Conservation (phyloP, 768 basidiomycete species). For the Boletus sp. region DNA sequence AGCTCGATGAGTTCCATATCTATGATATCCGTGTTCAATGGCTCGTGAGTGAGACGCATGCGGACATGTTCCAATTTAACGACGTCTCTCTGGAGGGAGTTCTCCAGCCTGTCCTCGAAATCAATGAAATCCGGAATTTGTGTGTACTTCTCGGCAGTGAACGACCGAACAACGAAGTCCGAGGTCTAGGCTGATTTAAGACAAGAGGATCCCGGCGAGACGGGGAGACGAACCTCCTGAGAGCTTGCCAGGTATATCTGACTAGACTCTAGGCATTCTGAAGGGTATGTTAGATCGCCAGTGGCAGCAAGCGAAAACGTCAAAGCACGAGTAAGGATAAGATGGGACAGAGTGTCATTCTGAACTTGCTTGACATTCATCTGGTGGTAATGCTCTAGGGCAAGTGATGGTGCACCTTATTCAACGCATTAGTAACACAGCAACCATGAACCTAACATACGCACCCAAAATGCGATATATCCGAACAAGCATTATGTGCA, state of each 20-base stretch:
- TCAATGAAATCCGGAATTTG: constrained; percentile 86
- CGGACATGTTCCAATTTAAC: constrained; percentile 82
- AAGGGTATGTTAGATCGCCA: constrained; percentile 72
- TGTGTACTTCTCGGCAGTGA: constrained; percentile 78
- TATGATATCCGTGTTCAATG: constrained; percentile 64
- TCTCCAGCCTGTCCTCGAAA: constrained; percentile 79
- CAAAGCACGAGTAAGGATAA: constrained; percentile 71
- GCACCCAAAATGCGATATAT: constrained; percentile 81
- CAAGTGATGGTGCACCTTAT: constrained; percentile 67
- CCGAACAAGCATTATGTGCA: constrained; percentile 72
- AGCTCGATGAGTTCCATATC: constrained; percentile 84
- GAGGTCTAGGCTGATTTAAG: constrained; percentile 50
- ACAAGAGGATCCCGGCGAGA: background rate
- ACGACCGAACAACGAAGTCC: constrained; percentile 78
- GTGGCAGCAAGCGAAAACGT: constrained; percentile 75
- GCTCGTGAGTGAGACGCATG: constrained; percentile 78
- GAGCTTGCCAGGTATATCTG: constrained; percentile 81
- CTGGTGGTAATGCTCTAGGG: constrained; percentile 75
- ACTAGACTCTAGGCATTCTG: constrained; percentile 76
- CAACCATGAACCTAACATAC: constrained; percentile 8
- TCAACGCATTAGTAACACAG: background rate
- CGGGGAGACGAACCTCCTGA: constrained; percentile 56
- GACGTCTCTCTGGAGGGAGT: constrained; percentile 81
- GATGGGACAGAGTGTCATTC: constrained; percentile 85
- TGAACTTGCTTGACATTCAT: constrained; percentile 85